Evolutionary conservation across 345 rosid species (phyloP).

Genomic region (Arabis alpina): DNA sequence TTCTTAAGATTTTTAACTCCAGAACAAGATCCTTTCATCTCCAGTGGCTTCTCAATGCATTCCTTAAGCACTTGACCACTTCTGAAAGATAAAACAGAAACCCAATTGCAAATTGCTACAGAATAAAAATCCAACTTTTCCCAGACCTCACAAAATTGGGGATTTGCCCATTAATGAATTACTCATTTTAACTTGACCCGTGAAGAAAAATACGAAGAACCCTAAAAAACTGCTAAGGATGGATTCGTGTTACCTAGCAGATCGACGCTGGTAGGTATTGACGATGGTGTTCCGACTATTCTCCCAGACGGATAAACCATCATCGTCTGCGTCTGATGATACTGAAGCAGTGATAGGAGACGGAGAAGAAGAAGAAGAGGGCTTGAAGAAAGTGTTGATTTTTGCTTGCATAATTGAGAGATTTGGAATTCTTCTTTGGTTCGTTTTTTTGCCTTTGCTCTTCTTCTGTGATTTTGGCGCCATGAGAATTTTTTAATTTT

Average conservation of each 20-base stretch:
- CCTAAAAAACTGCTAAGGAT: not conserved
- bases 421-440: not conserved
- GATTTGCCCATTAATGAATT: not conserved
- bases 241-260: slow-evolving; percentile 46
- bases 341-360: not conserved
- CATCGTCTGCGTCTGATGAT: slow-evolving; percentile 47
- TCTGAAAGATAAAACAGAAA: slow-evolving; percentile 21
- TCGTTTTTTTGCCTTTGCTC: slow-evolving; percentile 11
- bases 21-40: too few relatives aligned
- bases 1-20: slow-evolving; percentile 50
- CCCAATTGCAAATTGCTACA: not conserved
- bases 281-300: slow-evolving; percentile 41
- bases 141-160: not conserved
- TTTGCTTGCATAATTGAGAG: slow-evolving; percentile 61
- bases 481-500: not conserved
- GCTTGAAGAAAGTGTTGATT: slow-evolving; percentile 77
- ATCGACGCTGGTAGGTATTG: slow-evolving; percentile 61
- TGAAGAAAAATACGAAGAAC: slow-evolving; percentile 6
- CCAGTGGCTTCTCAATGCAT: slow-evolving; percentile 23
- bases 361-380: slow-evolving; percentile 44
- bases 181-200: too few relatives aligned
- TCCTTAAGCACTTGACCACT: slow-evolving; percentile 29
- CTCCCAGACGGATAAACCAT: slow-evolving; percentile 52
- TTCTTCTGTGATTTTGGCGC: slow-evolving; percentile 33
- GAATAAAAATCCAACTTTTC: not conserved